Percentiles rank a stretch among this genome's conserved stretches.
Conservation (phyloP, 23 red algal genomes). For the Gracilaria gracilis region DNA sequence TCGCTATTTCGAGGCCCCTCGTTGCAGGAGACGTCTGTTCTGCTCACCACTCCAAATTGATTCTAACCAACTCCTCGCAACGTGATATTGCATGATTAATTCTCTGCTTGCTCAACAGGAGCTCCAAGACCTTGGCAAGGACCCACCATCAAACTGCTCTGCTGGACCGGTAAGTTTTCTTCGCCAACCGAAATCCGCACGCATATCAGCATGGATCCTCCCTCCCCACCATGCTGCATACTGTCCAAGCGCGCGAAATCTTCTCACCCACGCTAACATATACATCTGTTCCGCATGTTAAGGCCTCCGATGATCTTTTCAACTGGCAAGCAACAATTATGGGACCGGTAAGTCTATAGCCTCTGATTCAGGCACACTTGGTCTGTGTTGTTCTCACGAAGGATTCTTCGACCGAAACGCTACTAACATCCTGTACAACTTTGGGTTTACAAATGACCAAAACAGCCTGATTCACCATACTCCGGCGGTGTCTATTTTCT, state of each 20-base stretch:
- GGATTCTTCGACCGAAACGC: not conserved
- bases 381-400: not conserved
- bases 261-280: not conserved
- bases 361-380: not conserved
- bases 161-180: conserved; percentile 83
- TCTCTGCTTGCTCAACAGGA: conserved; percentile 56
- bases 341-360: conserved; percentile 85
- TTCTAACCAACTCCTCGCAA: conserved; percentile 3
- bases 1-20: not conserved
- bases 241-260: too few relatives aligned
- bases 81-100: not conserved
- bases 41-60: not conserved
- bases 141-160: conserved; percentile 98
- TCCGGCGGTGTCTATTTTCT: conserved; percentile 97
- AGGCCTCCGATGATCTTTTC: conserved; percentile 95
- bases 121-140: conserved; percentile 97
- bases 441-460: conserved; percentile 31
- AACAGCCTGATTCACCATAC: conserved; percentile 96
- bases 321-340: conserved; percentile 99
- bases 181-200: not conserved
- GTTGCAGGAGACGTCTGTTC: not conserved
- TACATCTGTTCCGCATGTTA: not conserved
- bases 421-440: not conserved
- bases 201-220: not conserved
- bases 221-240: not conserved